Percentiles rank a stretch among this genome's conserved stretches.
These are phyloP conservation scores for Podaxis sp. DNA, from an alignment of 768 basidiomycete species.

Conservation along the genomic window DNA sequence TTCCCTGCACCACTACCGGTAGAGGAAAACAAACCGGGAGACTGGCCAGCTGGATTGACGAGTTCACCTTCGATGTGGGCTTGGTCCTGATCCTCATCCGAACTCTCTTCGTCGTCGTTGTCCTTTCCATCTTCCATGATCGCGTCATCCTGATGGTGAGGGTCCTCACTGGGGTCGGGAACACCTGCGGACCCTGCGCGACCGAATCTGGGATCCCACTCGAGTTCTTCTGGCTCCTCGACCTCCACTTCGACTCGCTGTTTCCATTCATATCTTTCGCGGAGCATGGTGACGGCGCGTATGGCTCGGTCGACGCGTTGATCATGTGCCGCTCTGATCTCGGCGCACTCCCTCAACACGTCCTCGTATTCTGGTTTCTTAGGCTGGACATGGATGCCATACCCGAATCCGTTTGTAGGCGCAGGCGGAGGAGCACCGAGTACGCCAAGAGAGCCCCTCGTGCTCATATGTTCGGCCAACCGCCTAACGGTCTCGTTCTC, in stretches of 20 bases:
- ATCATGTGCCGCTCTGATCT: conserved; percentile 70
- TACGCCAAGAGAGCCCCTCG: conserved; percentile 50
- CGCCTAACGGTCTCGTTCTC: conserved; percentile 73
- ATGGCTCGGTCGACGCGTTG: conserved; percentile 70
- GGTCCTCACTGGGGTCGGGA: conserved; percentile 6
- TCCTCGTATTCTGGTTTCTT: conserved; percentile 55
- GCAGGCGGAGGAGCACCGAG: conserved; percentile 33
- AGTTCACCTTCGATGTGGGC: conserved; percentile 24
- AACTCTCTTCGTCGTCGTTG: conserved; percentile 24
- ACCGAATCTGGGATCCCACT: conserved; percentile 56
- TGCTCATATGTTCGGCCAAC: conserved; percentile 61
- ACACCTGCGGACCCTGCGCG: conserved; percentile 18
- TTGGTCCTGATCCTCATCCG: conserved; percentile 21
- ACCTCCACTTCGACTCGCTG: conserved; percentile 74
- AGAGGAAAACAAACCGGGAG: conserved; percentile 8
- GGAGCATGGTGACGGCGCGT: conserved; percentile 72
- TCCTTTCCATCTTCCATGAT: conserved; percentile 24
- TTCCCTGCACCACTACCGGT: conserved; percentile 3
- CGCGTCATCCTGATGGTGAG: conserved; percentile 21
- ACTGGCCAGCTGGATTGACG: background rate
- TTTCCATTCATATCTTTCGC: conserved; percentile 81
- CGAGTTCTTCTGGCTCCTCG: conserved; percentile 75
- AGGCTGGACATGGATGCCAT: conserved; percentile 12
- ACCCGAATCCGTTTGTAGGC: conserved; percentile 12
- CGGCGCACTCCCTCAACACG: conserved; percentile 60